These are phyloP conservation scores for Arthrocladium fulminans DNA, from an alignment of 2,329 filamentous ascomycete genomes.

Conservation along the genomic window DNA sequence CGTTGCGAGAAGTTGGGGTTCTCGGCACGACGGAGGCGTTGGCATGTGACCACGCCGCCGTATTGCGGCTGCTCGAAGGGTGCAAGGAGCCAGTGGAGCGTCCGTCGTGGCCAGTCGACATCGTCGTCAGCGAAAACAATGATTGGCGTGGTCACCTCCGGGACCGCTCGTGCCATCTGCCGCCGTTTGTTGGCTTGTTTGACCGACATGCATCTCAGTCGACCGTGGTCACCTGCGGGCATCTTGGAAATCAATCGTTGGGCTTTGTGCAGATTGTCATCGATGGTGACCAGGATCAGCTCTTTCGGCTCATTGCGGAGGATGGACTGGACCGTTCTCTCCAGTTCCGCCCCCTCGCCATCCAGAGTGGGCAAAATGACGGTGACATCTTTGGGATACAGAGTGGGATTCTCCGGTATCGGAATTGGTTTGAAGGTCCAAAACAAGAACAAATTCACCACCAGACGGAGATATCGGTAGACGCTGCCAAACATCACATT, in stretches of 20 bases:
- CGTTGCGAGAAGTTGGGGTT: slow-evolving; percentile 50
- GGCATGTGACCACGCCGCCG: slow-evolving; percentile 86
- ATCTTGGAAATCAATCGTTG: slow-evolving; percentile 50
- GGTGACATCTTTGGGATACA: slow-evolving; percentile 76
- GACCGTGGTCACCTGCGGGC: slow-evolving; percentile 30
- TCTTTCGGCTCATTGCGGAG: slow-evolving; percentile 51
- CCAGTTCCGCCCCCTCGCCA: slow-evolving; percentile 73
- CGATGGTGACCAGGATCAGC: slow-evolving; percentile 79
- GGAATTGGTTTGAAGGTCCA: slow-evolving; percentile 81
- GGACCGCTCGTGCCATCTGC: slow-evolving; percentile 85
- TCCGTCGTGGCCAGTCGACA: slow-evolving; percentile 79
- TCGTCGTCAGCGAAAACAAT: slow-evolving; percentile 94
- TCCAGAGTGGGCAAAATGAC: slow-evolving; percentile 91
- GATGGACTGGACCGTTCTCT: slow-evolving; percentile 60
- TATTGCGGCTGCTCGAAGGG: slow-evolving; percentile 77
- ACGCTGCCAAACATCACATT: slow-evolving; percentile 46
- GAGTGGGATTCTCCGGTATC: slow-evolving; percentile 69
- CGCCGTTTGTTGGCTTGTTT: slow-evolving; percentile 89
- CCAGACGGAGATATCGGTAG: slow-evolving; percentile 76
- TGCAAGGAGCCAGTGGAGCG: slow-evolving; percentile 84
- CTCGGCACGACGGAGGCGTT: slow-evolving; percentile 66
- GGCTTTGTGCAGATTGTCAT: slow-evolving; percentile 63
- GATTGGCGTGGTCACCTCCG: slow-evolving; percentile 71
- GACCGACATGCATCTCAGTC: slow-evolving; percentile 42
- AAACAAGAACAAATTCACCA: slow-evolving; percentile 77